Percentiles rank a stretch among this genome's conserved stretches.
Evolutionary conservation across 148 eudicot genomes (phyloP).

Genomic region (Bassia scoparia): DNA sequence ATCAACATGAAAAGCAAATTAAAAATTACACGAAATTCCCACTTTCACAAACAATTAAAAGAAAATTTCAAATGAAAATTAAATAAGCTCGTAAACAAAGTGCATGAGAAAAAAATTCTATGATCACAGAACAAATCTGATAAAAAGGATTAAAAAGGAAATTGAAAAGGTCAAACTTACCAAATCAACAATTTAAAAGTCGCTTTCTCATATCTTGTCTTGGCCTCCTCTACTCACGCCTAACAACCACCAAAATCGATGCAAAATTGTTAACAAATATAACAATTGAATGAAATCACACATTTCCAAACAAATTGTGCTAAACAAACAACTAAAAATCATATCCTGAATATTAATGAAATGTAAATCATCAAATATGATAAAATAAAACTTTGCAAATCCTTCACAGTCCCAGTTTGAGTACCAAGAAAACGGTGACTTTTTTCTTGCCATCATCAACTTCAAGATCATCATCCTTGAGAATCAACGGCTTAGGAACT

Average conservation of each 20-base stretch:
- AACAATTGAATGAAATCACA: neutral
- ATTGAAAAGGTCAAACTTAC: slow-evolving; percentile 33
- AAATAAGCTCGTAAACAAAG: too few relatives aligned
- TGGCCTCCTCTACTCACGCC: slow-evolving; percentile 89
- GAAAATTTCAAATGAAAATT: too few relatives aligned
- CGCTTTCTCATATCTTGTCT: slow-evolving; percentile 90
- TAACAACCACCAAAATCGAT: slow-evolving; percentile 34
- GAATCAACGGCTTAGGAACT: slow-evolving; percentile 38
- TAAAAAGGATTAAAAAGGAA: neutral
- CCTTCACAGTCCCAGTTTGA: slow-evolving; percentile 98
- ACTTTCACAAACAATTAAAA: too few relatives aligned
- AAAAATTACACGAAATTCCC: too few relatives aligned
- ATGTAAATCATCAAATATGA: too few relatives aligned
- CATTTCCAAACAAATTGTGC: neutral
- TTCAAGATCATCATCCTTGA: slow-evolving; percentile 53
- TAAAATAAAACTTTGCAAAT: slow-evolving; percentile 64
- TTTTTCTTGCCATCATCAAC: slow-evolving; percentile 72
- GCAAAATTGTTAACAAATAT: neutral
- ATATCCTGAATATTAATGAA: too few relatives aligned
- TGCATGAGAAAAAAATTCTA: too few relatives aligned
- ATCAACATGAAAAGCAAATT: too few relatives aligned
- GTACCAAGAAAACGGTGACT: slow-evolving; percentile 81
- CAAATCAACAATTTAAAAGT: slow-evolving; percentile 74
- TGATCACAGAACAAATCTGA: neutral
- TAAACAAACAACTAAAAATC: neutral